phyloP scores from a whole-genome alignment of 148 eudicot species.

The Tetragonia tetragonoides region DNA sequence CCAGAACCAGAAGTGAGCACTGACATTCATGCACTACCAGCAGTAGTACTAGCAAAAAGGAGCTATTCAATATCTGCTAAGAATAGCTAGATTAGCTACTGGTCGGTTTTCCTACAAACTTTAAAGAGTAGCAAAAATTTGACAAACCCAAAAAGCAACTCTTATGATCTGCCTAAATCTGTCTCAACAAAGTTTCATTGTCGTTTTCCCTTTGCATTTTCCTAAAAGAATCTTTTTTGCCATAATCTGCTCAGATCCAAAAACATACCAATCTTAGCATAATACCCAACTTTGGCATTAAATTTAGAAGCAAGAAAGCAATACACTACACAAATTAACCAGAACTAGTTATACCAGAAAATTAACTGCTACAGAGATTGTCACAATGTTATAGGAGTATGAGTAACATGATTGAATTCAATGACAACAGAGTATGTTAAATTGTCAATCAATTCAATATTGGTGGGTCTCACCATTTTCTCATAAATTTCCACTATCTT shows the following conservation, averaged over 20 bases:
- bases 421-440: background rate
- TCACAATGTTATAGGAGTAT: background rate
- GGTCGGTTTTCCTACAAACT: too few species aligned
- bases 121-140: background rate
- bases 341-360: background rate
- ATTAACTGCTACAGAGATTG: background rate
- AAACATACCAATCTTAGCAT: background rate
- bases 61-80: background rate
- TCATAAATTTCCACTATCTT: background rate
- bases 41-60: background rate
- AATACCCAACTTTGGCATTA: background rate
- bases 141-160: slow-evolving; percentile 8
- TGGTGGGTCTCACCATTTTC: slow-evolving; percentile 20
- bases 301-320: background rate
- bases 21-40: background rate
- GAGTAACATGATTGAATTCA: background rate
- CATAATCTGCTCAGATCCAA: slow-evolving; percentile 11
- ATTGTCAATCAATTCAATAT: background rate
- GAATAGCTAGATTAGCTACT: background rate
- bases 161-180: background rate
- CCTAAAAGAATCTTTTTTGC: slow-evolving; percentile 8
- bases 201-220: slow-evolving; percentile 20
- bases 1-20: background rate
- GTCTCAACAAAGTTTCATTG: slow-evolving; percentile 13
- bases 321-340: background rate